Percentiles rank a stretch among this genome's conserved stretches.
phyloP scores from a whole-genome alignment of 208 protist species.

The Wallacemonas sp. region DNA sequence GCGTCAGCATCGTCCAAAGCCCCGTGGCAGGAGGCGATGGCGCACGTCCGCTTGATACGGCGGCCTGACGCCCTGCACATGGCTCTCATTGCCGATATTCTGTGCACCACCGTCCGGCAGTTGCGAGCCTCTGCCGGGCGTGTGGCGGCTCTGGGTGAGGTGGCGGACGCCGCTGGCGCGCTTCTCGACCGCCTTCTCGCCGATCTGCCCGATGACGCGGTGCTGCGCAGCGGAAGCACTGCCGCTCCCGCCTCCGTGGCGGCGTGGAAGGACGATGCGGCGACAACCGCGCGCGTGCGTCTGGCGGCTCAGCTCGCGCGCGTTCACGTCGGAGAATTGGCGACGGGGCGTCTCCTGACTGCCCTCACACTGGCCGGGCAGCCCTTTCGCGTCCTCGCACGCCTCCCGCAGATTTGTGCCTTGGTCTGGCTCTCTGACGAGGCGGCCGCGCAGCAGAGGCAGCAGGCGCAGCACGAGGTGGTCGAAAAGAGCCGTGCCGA shows the following conservation, averaged over 20 bases:
- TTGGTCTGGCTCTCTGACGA: constrained; percentile 28
- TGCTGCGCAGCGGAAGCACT: not conserved
- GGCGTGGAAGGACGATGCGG: not conserved
- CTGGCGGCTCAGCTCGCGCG: not conserved
- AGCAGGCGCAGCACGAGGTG: constrained; percentile 21
- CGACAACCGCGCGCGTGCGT: not conserved
- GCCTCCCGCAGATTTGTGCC: constrained; percentile 8
- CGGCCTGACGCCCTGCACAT: constrained; percentile 43
- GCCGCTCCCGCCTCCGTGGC: not conserved
- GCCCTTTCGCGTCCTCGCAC: constrained; percentile 24
- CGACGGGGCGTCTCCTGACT: not conserved
- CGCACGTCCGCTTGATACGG: constrained; percentile 30
- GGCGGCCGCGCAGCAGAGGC: constrained; percentile 14
- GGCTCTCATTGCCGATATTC: constrained; percentile 38
- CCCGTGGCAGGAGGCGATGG: constrained; percentile 21
- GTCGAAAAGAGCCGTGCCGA: constrained; percentile 16
- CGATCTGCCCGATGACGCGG: not conserved
- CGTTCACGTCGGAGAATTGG: not conserved
- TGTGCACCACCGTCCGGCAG: constrained; percentile 9
- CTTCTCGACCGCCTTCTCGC: not conserved
- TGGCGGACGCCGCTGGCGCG: not conserved
- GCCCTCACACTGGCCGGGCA: constrained; percentile 10
- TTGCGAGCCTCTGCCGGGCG: not conserved
- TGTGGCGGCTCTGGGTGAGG: too few relatives aligned
- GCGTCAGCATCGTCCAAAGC: too few relatives aligned